A percentile compares a stretch with the other conserved stretches of the same genome.
These are phyloP conservation scores for Eucalyptus virginea DNA, from an alignment of 345 rosid genomes.

Conservation along the genomic window DNA sequence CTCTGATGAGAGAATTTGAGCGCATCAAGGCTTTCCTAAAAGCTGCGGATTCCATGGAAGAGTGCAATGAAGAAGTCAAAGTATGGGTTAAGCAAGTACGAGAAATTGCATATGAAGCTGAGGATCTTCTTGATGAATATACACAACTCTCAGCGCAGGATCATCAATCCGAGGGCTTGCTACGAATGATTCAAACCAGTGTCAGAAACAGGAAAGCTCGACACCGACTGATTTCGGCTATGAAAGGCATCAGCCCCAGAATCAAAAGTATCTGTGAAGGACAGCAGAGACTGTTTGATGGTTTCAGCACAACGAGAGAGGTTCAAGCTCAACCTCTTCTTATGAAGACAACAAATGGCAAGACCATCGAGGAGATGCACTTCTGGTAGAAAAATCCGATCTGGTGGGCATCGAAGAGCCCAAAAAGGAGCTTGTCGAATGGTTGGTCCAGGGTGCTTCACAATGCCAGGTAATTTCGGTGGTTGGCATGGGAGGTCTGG, in stretches of 20 bases:
- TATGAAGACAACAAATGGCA: background rate
- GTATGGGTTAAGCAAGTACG: constrained; percentile 21
- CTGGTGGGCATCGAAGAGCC: constrained; percentile 22
- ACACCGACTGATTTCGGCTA: background rate
- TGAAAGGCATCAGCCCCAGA: constrained; percentile 4
- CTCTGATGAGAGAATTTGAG: constrained; percentile 7
- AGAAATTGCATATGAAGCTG: constrained; percentile 18
- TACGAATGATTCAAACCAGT: background rate
- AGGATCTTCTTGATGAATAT: constrained; percentile 21
- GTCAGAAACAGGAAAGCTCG: constrained; percentile 10
- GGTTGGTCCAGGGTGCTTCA: constrained; percentile 1
- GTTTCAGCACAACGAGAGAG: background rate
- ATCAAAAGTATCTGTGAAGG: constrained; percentile 2
- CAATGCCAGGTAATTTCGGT: constrained; percentile 3
- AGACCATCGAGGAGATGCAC: constrained; percentile 14
- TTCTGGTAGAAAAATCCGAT: constrained; percentile 16
- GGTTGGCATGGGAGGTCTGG: constrained; percentile 32
- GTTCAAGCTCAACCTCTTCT: background rate
- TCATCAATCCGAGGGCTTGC: background rate
- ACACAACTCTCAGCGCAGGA: background rate
- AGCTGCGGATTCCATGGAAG: constrained; percentile 8
- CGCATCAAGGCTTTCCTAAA: constrained; percentile 9
- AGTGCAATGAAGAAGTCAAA: constrained; percentile 5
- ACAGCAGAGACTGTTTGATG: constrained; percentile 1
- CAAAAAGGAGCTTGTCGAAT: constrained; percentile 2